Conservation (phyloP, 495 filamentous ascomycete species). For the Parmelia sp. region DNA sequence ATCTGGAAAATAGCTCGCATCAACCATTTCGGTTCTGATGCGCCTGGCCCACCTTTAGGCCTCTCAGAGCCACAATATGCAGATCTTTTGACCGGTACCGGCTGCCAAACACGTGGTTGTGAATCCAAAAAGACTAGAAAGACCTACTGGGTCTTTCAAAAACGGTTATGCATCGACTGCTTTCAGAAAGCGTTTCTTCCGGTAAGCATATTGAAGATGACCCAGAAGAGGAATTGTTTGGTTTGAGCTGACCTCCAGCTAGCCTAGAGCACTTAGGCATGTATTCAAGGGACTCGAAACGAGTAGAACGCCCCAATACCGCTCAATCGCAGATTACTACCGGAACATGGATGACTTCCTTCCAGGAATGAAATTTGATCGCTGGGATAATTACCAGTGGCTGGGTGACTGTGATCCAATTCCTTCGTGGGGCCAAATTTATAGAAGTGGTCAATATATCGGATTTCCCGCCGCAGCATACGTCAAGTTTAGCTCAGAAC, state of each 20-base stretch:
- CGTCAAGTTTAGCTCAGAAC: constrained; percentile 10
- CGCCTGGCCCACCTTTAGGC: constrained; percentile 23
- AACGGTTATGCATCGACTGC: constrained; percentile 23
- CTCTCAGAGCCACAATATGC: constrained; percentile 23
- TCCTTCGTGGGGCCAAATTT: constrained; percentile 8
- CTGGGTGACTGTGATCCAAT: constrained; percentile 9
- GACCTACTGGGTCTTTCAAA: constrained; percentile 25
- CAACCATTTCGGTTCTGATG: constrained; percentile 19
- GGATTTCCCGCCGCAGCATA: constrained; percentile 12
- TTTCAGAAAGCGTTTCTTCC: constrained; percentile 14
- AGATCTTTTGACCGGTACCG: constrained; percentile 18
- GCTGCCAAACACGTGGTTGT: constrained; percentile 22
- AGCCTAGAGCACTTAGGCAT: background rate
- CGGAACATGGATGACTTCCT: constrained; percentile 8
- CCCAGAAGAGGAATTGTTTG: rapidly evolving
- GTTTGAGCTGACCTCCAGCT: background rate
- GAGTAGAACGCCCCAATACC: background rate
- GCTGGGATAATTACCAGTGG: constrained; percentile 24
- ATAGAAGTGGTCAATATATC: constrained; percentile 10
- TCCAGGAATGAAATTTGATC: constrained; percentile 19
- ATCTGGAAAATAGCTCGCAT: constrained; percentile 20
- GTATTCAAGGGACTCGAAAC: background rate
- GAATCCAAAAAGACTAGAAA: constrained; percentile 20
- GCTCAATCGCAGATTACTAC: background rate
- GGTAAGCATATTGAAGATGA: constrained; percentile 11